Evolutionary conservation across 495 filamentous ascomycete species (phyloP).

Genomic region (Podospora anserina): DNA sequence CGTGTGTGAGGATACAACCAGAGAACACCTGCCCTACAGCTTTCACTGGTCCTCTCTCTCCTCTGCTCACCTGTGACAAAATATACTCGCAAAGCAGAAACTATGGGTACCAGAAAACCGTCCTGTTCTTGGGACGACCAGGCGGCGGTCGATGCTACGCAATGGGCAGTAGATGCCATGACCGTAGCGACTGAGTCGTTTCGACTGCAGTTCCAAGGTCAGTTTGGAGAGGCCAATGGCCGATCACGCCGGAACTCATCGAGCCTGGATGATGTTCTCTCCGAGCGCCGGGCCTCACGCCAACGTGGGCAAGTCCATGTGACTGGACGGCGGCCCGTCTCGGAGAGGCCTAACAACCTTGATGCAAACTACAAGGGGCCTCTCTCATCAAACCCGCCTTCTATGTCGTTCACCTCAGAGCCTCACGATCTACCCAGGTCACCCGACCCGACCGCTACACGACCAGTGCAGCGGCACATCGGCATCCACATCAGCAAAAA

Average conservation of each 20-base stretch:
- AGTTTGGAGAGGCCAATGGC: background rate
- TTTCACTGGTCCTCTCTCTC: background rate
- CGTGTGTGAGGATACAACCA: background rate
- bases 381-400: background rate
- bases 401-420: background rate
- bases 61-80: background rate
- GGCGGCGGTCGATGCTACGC: constrained; percentile 20
- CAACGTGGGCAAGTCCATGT: background rate
- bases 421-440: background rate
- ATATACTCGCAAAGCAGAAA: background rate
- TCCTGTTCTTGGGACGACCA: background rate
- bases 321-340: background rate
- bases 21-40: background rate
- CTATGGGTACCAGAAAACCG: constrained; percentile 10
- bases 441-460: background rate
- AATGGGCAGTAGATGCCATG: constrained; percentile 26
- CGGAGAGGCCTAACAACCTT: background rate
- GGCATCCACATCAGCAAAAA: background rate
- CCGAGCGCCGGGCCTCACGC: background rate
- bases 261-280: background rate
- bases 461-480: background rate
- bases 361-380: background rate
- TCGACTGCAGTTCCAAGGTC: constrained; percentile 15
- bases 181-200: constrained; percentile 23
- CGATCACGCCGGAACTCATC: background rate